These are phyloP conservation scores for Scolecobasidium constrictum DNA, from an alignment of 2,329 filamentous ascomycete species.

Conservation along the genomic window DNA sequence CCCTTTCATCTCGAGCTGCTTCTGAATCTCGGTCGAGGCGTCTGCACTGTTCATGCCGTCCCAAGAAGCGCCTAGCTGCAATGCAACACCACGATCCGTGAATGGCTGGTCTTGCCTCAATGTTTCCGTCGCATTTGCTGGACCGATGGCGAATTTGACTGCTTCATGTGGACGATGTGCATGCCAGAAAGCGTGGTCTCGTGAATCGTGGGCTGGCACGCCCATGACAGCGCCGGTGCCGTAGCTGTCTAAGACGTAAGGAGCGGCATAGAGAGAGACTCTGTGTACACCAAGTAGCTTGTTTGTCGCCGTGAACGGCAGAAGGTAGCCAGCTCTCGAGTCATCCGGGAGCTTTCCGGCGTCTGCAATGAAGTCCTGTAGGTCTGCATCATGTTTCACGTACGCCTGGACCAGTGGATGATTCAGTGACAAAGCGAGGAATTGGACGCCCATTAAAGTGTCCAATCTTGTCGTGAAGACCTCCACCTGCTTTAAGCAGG, in stretches of 20 bases:
- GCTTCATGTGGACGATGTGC: conserved; percentile 51
- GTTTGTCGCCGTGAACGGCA: conserved; percentile 54
- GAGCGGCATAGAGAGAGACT: conserved; percentile 68
- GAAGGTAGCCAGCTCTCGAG: conserved; percentile 53
- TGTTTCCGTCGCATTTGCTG: conserved; percentile 13
- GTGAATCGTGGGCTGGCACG: conserved; percentile 71
- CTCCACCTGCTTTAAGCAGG: conserved; percentile 39
- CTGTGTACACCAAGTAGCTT: conserved; percentile 27
- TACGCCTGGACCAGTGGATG: conserved; percentile 58
- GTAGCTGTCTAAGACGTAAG: conserved; percentile 77
- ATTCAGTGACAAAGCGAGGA: conserved; percentile 63
- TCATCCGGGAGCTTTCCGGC: conserved; percentile 43
- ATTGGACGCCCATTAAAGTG: conserved; percentile 80
- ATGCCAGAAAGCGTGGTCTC: conserved; percentile 73
- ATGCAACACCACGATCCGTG: conserved; percentile 47
- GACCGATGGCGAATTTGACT: conserved; percentile 50
- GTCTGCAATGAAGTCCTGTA: conserved; percentile 56
- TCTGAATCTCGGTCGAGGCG: not conserved
- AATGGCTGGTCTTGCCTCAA: conserved; percentile 43
- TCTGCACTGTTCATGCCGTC: not conserved
- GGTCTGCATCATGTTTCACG: conserved; percentile 46
- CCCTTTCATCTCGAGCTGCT: not conserved
- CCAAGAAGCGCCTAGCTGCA: not conserved
- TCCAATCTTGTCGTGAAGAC: conserved; percentile 80
- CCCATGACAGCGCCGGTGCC: conserved; percentile 87